Percentiles rank a stretch among this genome's conserved stretches.
Evolutionary conservation across 2,329 filamentous ascomycete species (phyloP).

Genomic region (Coniella vitis): DNA sequence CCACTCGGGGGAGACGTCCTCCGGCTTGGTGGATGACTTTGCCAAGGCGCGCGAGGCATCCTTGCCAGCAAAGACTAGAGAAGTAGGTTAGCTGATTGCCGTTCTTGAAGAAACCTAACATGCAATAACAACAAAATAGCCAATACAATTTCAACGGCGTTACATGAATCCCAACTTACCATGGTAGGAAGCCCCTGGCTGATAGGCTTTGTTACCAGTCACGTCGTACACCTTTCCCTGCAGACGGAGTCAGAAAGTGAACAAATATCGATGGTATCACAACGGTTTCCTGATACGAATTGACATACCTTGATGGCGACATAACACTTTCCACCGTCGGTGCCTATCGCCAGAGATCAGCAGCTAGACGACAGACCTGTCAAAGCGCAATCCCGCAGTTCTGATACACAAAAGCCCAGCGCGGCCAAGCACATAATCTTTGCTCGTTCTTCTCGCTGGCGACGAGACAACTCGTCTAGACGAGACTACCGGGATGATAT

Average conservation of each 20-base stretch:
- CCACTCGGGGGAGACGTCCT: conserved; percentile 81
- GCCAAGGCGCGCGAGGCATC: conserved; percentile 91
- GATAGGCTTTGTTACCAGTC: conserved; percentile 80
- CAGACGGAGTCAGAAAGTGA: conserved; percentile 29
- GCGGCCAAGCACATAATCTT: too few relatives aligned
- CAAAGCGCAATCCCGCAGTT: too few relatives aligned
- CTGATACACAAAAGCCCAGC: too few relatives aligned
- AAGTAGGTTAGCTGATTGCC: background rate
- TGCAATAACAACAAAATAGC: too few relatives aligned
- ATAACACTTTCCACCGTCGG: conserved; percentile 57
- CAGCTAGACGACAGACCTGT: background rate
- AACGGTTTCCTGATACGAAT: too few relatives aligned
- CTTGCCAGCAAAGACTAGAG: conserved; percentile 84
- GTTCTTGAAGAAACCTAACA: too few relatives aligned
- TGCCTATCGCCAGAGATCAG: conserved; percentile 39
- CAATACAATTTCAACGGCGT: too few relatives aligned
- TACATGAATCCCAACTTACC: conserved; percentile 51
- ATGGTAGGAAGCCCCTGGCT: conserved; percentile 73
- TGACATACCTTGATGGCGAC: conserved; percentile 59
- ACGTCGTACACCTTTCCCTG: conserved; percentile 94
- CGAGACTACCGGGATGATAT: too few relatives aligned
- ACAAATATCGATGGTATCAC: conserved; percentile 38
- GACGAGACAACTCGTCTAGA: too few relatives aligned
- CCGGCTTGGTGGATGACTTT: conserved; percentile 75
- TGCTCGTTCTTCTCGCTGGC: too few relatives aligned